Evolutionary conservation across 2,329 filamentous ascomycete species (phyloP), one percentile per base, ranked within the genome.

Genomic region (Colletotrichum shisoi): DNA sequence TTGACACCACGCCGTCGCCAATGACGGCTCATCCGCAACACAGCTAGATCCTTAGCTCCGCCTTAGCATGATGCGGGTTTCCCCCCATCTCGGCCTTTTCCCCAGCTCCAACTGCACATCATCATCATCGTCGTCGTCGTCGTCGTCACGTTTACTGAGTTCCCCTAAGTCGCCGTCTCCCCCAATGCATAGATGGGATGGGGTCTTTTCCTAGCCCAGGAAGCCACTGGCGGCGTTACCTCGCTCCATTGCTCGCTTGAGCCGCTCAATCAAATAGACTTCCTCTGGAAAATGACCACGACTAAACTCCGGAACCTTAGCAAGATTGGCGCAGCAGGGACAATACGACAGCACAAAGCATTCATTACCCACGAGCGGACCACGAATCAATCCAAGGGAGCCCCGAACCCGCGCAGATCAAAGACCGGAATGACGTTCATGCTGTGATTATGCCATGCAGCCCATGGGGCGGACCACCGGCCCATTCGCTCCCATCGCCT

Each of bases 181-280:
- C 27, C 11, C 40, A 21, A n/a, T 7, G 44, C 21, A 56, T 27
- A 27, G 24, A 27, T 27, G 4, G 24, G 24, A 27, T 27, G 4
- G 24, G 24, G 24, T 27, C 24, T 48, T 17, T 27, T 21, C 15
- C 9, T 21, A 8, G 12, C 7, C 12, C 13, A 13, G n/a, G 44
- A 53, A 48, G 53, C 21, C 8, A 54, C 19, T 5, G 19, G n/a
- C 12, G 64, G 40, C 40, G 42, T 58, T 58, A 44, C 56, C 54
- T 67, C 64, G 64, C 64, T 64, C 42, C 61, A 64, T 67, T 65
- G 40, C 54, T 68, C 61, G 65, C 54, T 65, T 49, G 46, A 62
- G 48, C 65, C 61, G 42, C 27, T 57, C n/a, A 48, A 51, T 56
- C 24, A 45, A 67, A 59, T 56, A 67, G 27, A 60, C 61, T 4